Conservation (phyloP, 306 rosid species). For the Inga leiocalycina region DNA sequence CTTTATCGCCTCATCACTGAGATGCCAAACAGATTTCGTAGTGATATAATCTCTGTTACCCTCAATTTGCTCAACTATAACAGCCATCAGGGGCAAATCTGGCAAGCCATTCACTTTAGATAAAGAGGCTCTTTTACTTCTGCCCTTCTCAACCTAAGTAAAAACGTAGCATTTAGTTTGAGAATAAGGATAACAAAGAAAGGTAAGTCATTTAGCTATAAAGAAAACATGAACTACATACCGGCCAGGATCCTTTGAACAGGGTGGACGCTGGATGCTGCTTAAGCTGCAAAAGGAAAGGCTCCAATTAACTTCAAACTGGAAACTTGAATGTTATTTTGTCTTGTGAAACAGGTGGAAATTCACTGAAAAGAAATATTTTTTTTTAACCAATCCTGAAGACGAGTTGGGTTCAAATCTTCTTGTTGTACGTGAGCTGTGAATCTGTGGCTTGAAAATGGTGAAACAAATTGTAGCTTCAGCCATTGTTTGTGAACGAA, state of each 20-base stretch:
- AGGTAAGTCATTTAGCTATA: not conserved
- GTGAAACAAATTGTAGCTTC: slow-evolving; percentile 48
- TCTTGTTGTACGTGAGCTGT: slow-evolving; percentile 41
- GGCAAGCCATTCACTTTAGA: slow-evolving; percentile 61
- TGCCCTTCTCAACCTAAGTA: slow-evolving; percentile 35
- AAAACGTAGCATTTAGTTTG: not conserved
- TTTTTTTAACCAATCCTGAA: slow-evolving; percentile 42
- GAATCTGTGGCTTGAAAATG: slow-evolving; percentile 38
- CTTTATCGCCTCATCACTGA: slow-evolving; percentile 76
- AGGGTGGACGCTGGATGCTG: slow-evolving; percentile 54
- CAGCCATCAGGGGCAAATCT: slow-evolving; percentile 27
- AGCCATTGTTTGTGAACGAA: slow-evolving; percentile 39
- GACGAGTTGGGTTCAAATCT: slow-evolving; percentile 36
- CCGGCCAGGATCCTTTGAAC: slow-evolving; percentile 45
- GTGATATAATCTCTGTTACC: slow-evolving; percentile 13
- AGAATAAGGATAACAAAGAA: not conserved
- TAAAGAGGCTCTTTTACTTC: slow-evolving; percentile 50
- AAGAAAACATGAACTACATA: slow-evolving; percentile 31
- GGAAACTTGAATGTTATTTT: slow-evolving; percentile 4
- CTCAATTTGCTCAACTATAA: slow-evolving; percentile 11
- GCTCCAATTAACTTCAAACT: slow-evolving; percentile 11
- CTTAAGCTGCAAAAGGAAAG: slow-evolving; percentile 49
- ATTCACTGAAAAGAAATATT: not conserved
- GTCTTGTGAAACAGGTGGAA: not conserved
- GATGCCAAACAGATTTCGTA: slow-evolving; percentile 23